Percentiles rank a stretch among this genome's conserved stretches.
phyloP scores from a whole-genome alignment of 352 stramenopile species.

The Globisporangium abappressorium region DNA sequence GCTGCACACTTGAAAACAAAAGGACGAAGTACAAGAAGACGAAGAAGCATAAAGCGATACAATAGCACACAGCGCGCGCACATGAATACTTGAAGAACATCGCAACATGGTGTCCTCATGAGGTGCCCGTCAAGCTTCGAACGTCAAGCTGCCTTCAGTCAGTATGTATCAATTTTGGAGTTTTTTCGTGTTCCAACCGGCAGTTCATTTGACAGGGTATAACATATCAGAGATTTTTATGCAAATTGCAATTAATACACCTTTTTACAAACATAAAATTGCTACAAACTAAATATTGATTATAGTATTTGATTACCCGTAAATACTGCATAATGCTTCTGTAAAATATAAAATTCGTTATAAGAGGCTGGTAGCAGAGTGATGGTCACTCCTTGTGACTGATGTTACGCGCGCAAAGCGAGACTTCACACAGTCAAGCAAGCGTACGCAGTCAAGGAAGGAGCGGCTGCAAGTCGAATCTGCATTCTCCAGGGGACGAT shows the following conservation, averaged over 20 bases:
- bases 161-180: background rate
- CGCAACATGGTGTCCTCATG: background rate
- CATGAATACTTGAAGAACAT: background rate
- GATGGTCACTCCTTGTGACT: too few relatives aligned
- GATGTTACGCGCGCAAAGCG: too few relatives aligned
- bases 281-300: background rate
- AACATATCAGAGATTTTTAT: background rate
- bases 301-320: background rate
- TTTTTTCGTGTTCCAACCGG: background rate
- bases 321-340: too few relatives aligned
- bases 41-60: background rate
- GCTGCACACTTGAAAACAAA: background rate
- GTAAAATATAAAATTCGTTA: too few relatives aligned
- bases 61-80: background rate
- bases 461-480: too few relatives aligned
- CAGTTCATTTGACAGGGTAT: background rate
- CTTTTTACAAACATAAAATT: background rate
- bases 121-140: background rate
- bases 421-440: too few relatives aligned
- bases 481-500: background rate
- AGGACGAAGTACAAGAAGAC: background rate
- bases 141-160: background rate
- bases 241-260: background rate
- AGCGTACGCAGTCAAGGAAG: too few relatives aligned
- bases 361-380: too few relatives aligned